phyloP scores from a whole-genome alignment of 2,329 filamentous ascomycete species.

The Mycogone perniciosa region DNA sequence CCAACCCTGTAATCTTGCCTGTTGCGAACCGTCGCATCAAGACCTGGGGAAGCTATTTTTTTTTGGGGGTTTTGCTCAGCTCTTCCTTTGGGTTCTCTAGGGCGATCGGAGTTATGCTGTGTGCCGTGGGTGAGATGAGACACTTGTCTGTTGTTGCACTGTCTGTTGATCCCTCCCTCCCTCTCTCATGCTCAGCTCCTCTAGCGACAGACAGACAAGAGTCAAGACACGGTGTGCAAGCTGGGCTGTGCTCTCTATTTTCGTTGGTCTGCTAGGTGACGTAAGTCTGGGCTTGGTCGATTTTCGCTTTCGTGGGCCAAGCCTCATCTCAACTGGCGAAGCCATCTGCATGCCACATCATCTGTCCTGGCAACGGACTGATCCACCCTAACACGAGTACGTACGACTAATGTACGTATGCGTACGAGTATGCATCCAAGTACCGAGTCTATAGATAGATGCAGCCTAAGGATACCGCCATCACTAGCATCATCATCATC shows the following conservation, averaged over 20 bases:
- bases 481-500: too few relatives aligned
- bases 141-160: background rate
- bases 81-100: background rate
- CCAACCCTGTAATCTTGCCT: too few relatives aligned
- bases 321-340: conserved; percentile 1
- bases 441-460: too few relatives aligned
- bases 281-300: background rate
- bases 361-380: conserved; percentile 2
- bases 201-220: background rate
- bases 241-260: conserved; percentile 6
- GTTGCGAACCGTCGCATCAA: too few relatives aligned
- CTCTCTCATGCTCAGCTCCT: too few relatives aligned
- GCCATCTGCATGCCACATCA: conserved; percentile 8
- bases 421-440: too few relatives aligned
- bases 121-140: conserved; percentile 5
- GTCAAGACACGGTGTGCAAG: conserved; percentile 4
- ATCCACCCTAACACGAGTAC: background rate
- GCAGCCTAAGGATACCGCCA: too few relatives aligned
- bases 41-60: background rate
- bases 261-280: conserved; percentile 2
- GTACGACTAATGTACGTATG: too few relatives aligned
- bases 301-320: background rate
- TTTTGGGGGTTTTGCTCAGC: background rate
- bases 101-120: background rate
- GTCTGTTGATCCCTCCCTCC: too few relatives aligned